Conservation (phyloP, 805 yeast species). For the Ogataea trehalophila region DNA sequence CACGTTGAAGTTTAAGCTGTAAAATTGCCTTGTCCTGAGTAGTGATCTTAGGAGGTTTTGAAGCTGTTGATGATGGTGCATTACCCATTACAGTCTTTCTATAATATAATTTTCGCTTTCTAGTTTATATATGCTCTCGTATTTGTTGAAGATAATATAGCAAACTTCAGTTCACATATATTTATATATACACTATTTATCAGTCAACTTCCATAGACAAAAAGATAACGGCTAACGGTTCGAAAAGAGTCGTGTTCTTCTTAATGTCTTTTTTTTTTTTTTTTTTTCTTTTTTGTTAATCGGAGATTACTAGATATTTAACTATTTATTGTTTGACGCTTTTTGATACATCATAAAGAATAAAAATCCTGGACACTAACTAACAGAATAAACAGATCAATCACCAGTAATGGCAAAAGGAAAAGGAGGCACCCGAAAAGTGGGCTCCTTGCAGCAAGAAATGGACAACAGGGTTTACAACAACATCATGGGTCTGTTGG, state of each 20-base stretch:
- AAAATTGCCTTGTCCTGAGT: conserved; percentile 81
- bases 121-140: neutral
- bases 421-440: conserved; percentile 12
- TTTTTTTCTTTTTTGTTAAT: neutral
- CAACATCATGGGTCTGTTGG: conserved; percentile 51
- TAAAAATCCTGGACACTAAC: no score
- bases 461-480: conserved; percentile 56
- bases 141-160: neutral
- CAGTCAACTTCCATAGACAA: neutral
- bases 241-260: neutral
- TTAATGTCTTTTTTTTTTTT: neutral
- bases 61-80: conserved; percentile 14
- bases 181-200: neutral
- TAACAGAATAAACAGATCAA: neutral
- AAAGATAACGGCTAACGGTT: neutral
- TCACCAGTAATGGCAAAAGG: conserved; percentile 17
- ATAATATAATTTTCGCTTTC: neutral
- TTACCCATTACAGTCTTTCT: conserved; percentile 28
- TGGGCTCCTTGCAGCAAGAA: conserved; percentile 26
- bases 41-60: conserved; percentile 59
- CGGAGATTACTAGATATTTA: no score
- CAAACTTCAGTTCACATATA: neutral
- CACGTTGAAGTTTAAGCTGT: conserved; percentile 85
- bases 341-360: neutral
- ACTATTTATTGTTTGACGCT: neutral